Base-by-base conservation (phyloP, 306 rosid genomes). In the Coriaria nepalensis region DNA sequence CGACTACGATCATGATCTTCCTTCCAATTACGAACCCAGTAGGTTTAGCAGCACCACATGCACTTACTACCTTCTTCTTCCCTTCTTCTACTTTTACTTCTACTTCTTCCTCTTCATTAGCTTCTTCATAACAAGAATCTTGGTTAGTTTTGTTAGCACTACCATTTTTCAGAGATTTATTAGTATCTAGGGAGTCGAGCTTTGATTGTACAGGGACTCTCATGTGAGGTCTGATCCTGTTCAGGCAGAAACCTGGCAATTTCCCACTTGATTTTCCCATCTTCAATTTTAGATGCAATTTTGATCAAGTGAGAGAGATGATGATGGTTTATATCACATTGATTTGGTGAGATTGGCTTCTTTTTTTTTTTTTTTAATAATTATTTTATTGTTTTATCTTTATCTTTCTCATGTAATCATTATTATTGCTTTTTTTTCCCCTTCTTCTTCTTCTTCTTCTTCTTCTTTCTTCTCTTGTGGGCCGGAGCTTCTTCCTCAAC, bases 1-100 rank as follows among this genome's bases (percentile, higher is more conserved):
- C 98, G 65, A 79, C 79, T 50, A 90, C 98, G 63, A 85, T 71
- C 98, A 84, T 77, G 59, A 90, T 75, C 62, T 75, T 90, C 73
- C 95, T 65, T 12, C 79, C 78, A 45, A 52, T 50, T 8, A 65
- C 66, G 12, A 52, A 47, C 37, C 70, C 76, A n/a, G n/a, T n/a
- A 0, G 57, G 55, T 68, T 86, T 76, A 5, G 20, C 62, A 29
- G 40, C 92, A 33, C 43, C 69, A 6, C 56, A 20, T 53, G 2
- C 13, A 52, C 3, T 39, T 5, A 13, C 15, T 6, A 15, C 10
- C 9, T 20, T 47, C 36, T 29, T 40, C 44, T 40, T 66, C 51
- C 47, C 65, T 8, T 40, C 37, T 15, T 39, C 63, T 44, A n/a
- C n/a, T n/a, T n/a, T n/a, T n/a, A n/a, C n/a, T n/a, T n/a, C n/a